These are phyloP conservation scores for Euphorbia tirucalli DNA, from an alignment of 345 rosid species.

Conservation along the genomic window DNA sequence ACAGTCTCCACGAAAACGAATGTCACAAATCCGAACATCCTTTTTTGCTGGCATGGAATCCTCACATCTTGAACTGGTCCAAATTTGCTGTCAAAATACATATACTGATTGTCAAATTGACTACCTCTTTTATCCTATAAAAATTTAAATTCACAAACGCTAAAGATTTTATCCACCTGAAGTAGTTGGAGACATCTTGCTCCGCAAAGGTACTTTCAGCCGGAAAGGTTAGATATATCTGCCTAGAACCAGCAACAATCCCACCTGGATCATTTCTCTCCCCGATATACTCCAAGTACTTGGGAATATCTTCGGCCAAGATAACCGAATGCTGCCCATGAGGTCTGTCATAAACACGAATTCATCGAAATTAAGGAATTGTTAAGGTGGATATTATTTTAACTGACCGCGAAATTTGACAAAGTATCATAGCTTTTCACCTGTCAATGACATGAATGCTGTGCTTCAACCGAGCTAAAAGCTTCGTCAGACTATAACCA, in stretches of 20 bases:
- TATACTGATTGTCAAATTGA: not conserved
- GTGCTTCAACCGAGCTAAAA: slow-evolving; percentile 75
- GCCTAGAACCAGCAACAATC: slow-evolving; percentile 64
- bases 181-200: slow-evolving; percentile 81
- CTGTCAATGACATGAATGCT: slow-evolving; percentile 86
- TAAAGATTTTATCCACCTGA: slow-evolving; percentile 41
- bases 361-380: too few relatives aligned
- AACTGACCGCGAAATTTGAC: not conserved
- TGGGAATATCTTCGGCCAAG: slow-evolving; percentile 75
- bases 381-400: not conserved
- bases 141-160: not conserved
- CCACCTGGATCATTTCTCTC: slow-evolving; percentile 64
- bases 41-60: slow-evolving; percentile 90
- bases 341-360: slow-evolving; percentile 55
- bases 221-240: slow-evolving; percentile 93
- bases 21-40: slow-evolving; percentile 97
- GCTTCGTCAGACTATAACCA: slow-evolving; percentile 92
- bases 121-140: not conserved
- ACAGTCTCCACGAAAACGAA: slow-evolving; percentile 68
- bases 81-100: slow-evolving; percentile 56
- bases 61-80: slow-evolving; percentile 94
- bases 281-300: slow-evolving; percentile 45
- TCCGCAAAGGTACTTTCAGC: slow-evolving; percentile 87
- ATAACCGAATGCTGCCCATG: slow-evolving; percentile 95
- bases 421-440: slow-evolving; percentile 31